phyloP scores from a whole-genome alignment of 2,329 filamentous ascomycete genomes.

The Epichloe glyceriae region DNA sequence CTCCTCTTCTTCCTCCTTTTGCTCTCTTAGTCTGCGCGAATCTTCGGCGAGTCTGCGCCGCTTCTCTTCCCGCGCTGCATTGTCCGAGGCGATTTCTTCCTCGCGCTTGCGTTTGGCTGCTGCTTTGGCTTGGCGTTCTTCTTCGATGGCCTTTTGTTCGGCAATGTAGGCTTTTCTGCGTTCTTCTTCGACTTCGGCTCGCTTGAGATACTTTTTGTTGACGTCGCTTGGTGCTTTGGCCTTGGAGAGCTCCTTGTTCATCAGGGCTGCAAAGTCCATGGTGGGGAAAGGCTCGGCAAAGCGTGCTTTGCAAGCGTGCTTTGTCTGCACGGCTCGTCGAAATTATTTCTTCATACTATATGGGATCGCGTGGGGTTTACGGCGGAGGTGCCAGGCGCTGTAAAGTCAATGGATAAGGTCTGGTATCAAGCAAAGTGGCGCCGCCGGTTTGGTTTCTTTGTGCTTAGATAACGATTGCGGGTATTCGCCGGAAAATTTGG shows the following conservation, averaged over 20 bases:
- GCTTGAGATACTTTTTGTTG: constrained; percentile 68
- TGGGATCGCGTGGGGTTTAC: not conserved
- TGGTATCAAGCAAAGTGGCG: too few species aligned
- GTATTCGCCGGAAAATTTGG: constrained; percentile 14
- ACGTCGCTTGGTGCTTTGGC: constrained; percentile 41
- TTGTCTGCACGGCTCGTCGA: not conserved
- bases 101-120: constrained; percentile 79
- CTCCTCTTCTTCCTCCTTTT: constrained; percentile 63
- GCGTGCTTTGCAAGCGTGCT: not conserved
- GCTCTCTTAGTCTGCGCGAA: constrained; percentile 53
- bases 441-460: not conserved
- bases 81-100: constrained; percentile 65
- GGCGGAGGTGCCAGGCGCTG: too few species aligned
- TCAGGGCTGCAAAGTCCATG: constrained; percentile 94
- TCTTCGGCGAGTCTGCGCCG: constrained; percentile 70
- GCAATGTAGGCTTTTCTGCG: constrained; percentile 68
- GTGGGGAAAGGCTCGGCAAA: constrained; percentile 10
- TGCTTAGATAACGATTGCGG: constrained; percentile 15
- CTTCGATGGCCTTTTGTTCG: constrained; percentile 64
- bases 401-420: too few species aligned
- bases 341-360: too few species aligned
- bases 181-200: constrained; percentile 73
- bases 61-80: constrained; percentile 66
- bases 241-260: constrained; percentile 87
- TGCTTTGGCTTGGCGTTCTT: constrained; percentile 54